Percentiles rank a stretch among this genome's conserved stretches.
Conservation (phyloP, 805 yeast species). For the Metschnikowia hibisci region DNA sequence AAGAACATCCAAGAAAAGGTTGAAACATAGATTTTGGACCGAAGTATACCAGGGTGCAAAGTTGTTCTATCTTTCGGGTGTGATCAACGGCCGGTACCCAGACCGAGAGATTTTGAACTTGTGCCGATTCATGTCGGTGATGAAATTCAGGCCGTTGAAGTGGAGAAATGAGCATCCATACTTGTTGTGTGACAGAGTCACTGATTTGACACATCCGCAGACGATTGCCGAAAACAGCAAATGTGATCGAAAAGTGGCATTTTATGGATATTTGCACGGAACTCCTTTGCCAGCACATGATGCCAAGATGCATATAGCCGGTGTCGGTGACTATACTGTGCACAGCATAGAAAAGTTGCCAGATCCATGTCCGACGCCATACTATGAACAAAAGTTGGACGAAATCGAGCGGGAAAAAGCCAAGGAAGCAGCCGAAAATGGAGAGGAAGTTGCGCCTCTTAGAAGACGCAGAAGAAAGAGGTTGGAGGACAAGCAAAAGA, state of each 20-base stretch:
- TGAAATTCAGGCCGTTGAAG: slow-evolving; percentile 98
- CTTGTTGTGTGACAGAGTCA: slow-evolving; percentile 81
- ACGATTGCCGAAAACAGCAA: slow-evolving; percentile 73
- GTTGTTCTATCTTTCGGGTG: slow-evolving; percentile 90
- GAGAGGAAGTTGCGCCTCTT: slow-evolving; percentile 50
- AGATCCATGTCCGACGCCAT: slow-evolving; percentile 99
- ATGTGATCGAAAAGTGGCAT: slow-evolving; percentile 81
- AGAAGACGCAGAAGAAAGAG: slow-evolving; percentile 68
- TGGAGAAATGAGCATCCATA: slow-evolving; percentile 99
- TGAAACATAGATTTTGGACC: slow-evolving; percentile 96
- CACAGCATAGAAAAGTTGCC: slow-evolving; percentile 82
- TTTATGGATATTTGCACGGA: slow-evolving; percentile 94
- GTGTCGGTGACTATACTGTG: slow-evolving; percentile 85
- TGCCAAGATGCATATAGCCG: slow-evolving; percentile 88
- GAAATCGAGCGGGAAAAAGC: slow-evolving; percentile 74
- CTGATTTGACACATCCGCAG: slow-evolving; percentile 92
- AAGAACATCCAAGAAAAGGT: slow-evolving; percentile 84
- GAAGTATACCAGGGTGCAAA: slow-evolving; percentile 99
- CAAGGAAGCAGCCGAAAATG: slow-evolving; percentile 60
- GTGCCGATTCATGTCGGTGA: slow-evolving; percentile 88
- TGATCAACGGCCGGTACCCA: slow-evolving; percentile 94
- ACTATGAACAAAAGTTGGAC: slow-evolving; percentile 77
- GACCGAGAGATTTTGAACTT: slow-evolving; percentile 92
- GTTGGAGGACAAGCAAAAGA: slow-evolving; percentile 88
- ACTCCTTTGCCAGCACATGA: slow-evolving; percentile 68